Evolutionary conservation across 352 stramenopile genomes (phyloP), one percentile per base, ranked within the genome.

Genomic region (Phytophthora hibernalis): DNA sequence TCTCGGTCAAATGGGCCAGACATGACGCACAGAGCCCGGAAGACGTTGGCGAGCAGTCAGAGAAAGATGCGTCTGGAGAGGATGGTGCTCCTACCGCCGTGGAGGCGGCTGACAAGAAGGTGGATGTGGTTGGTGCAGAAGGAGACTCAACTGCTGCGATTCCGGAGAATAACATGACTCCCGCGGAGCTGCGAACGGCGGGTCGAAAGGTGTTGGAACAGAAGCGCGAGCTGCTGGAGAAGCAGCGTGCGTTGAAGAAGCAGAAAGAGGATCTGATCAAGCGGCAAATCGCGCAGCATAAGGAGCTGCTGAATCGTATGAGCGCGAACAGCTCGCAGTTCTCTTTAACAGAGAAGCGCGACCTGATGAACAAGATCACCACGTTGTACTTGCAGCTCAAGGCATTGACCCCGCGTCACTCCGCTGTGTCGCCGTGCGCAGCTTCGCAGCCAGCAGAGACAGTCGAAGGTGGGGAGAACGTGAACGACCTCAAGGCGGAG

Each of bases 341-440:
- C 52, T 90, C 83, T 22, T 68, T 80, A 16, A 70, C 72, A 13
- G 88, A 96, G 67, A 93, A 94, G 58, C 77, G 83, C 35, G 80
- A 90, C 31, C 70, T 96, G 26, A 57, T 95, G 42, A 92, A 90
- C 72, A 96, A 96, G 72, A 95, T 96, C 67, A 93, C 79, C 33
- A 61, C 78, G 1, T 62, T 95, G 44, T 93, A 83, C 1, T 72
- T 80, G 47, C 83, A 93, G 59, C 77, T 95, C 15, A 90, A 89
- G 55, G 71, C 76, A 30, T 45, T 93, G 22, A 84, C 87, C 26
- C 70, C 72, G 13, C 66, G 71, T 40, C 55, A 72, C 52, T 68
- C 61, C 5, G 50, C 49, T 12, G 59, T 74, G 2, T 77, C 70
- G 1, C 67, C 72, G 13, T 67, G 40, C 9, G 47, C 70, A 5